Evolutionary conservation across 768 basidiomycete genomes (phyloP).

Genomic region (Asterophora lycoperdoides): DNA sequence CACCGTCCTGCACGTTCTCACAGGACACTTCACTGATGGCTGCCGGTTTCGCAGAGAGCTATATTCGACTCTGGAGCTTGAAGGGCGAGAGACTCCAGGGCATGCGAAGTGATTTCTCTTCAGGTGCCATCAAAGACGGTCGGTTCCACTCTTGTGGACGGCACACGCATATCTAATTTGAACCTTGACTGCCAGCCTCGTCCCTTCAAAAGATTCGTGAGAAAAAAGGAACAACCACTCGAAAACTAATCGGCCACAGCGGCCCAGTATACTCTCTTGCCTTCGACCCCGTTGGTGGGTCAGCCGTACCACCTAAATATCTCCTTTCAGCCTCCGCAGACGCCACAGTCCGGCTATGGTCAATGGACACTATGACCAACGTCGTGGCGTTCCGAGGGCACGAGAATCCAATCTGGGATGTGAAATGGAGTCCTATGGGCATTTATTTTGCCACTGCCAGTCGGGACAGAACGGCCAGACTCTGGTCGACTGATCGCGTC

Average conservation of each 20-base stretch:
- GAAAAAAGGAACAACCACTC: slow-evolving; percentile 77
- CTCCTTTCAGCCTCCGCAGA: slow-evolving; percentile 93
- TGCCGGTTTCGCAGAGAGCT: slow-evolving; percentile 93
- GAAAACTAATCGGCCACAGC: slow-evolving; percentile 96
- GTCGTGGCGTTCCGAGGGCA: slow-evolving; percentile 94
- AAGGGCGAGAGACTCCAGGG: slow-evolving; percentile 87
- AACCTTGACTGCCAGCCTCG: slow-evolving; percentile 35
- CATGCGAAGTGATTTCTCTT: slow-evolving; percentile 68
- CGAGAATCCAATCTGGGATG: slow-evolving; percentile 97
- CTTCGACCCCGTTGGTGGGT: slow-evolving; percentile 89
- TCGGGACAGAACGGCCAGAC: slow-evolving; percentile 86
- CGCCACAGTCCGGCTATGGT: slow-evolving; percentile 89
- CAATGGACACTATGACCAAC: slow-evolving; percentile 90
- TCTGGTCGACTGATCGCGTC: slow-evolving; percentile 94
- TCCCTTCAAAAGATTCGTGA: slow-evolving; percentile 67
- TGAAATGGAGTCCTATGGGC: slow-evolving; percentile 97
- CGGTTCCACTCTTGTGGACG: slow-evolving; percentile 22
- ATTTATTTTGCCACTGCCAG: slow-evolving; percentile 98
- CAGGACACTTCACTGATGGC: slow-evolving; percentile 90
- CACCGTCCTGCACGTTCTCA: slow-evolving; percentile 86
- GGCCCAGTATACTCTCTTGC: slow-evolving; percentile 93
- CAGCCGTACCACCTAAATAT: slow-evolving; percentile 79
- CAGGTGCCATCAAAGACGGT: slow-evolving; percentile 68
- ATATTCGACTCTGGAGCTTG: slow-evolving; percentile 90
- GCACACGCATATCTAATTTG: not conserved